Conservation (phyloP, 2,329 filamentous ascomycete species). For the Fusarium camptoceras region DNA sequence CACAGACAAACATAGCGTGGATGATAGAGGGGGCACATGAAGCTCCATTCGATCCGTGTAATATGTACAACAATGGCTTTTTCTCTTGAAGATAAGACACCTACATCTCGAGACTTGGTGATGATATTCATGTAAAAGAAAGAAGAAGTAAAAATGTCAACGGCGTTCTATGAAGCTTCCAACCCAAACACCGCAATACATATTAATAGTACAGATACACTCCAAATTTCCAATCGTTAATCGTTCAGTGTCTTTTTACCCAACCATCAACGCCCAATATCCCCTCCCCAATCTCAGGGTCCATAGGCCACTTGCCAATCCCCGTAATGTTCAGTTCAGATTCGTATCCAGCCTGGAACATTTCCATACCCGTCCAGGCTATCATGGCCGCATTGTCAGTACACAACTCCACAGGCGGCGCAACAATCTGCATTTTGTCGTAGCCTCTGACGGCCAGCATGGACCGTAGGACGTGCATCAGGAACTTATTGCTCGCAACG, state of each 20-base stretch:
- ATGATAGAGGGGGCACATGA: slow-evolving; percentile 32
- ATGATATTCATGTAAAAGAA: slow-evolving; percentile 5
- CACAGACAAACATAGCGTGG: slow-evolving; percentile 13
- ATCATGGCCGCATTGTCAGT: slow-evolving; percentile 99
- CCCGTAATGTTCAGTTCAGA: slow-evolving; percentile 70
- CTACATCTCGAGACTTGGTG: slow-evolving; percentile 5
- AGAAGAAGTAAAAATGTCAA: slow-evolving; percentile 18
- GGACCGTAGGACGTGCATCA: slow-evolving; percentile 72
- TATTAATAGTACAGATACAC: slow-evolving; percentile 8
- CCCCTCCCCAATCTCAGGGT: slow-evolving; percentile 68
- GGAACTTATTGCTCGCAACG: slow-evolving; percentile 85
- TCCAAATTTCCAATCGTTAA: not conserved
- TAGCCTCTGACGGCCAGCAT: slow-evolving; percentile 76
- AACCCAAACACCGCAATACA: not conserved
- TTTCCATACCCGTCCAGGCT: slow-evolving; percentile 91
- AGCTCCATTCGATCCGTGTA: slow-evolving; percentile 39
- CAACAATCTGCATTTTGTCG: slow-evolving; percentile 69
- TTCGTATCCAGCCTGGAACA: slow-evolving; percentile 83
- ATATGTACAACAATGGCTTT: slow-evolving; percentile 48
- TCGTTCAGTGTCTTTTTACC: slow-evolving; percentile 47
- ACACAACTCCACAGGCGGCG: slow-evolving; percentile 82
- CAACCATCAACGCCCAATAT: slow-evolving; percentile 71
- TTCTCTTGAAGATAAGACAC: slow-evolving; percentile 37
- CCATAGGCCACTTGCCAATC: slow-evolving; percentile 79
- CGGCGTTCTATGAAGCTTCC: slow-evolving; percentile 17